These are phyloP conservation scores for Candida peoriensis DNA, from an alignment of 805 yeast species.

Conservation along the genomic window DNA sequence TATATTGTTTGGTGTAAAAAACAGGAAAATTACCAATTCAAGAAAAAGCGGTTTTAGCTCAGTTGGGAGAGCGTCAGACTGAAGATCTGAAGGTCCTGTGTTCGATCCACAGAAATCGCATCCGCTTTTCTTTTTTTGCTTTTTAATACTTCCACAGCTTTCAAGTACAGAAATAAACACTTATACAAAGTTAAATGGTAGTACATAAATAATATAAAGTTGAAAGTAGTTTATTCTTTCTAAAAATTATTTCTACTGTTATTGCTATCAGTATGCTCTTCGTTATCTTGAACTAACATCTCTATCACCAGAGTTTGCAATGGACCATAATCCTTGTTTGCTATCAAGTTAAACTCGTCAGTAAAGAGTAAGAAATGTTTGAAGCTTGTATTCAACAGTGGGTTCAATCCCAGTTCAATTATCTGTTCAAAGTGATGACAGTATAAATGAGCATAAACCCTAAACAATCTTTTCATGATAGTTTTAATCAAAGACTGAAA, in stretches of 20 bases:
- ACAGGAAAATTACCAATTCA: background rate
- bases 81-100: slow-evolving; percentile 72
- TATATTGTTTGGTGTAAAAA: too few species aligned
- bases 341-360: slow-evolving; percentile 75
- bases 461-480: slow-evolving; percentile 82
- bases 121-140: slow-evolving; percentile 12
- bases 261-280: background rate
- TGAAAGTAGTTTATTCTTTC: background rate
- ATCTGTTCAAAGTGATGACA: slow-evolving; percentile 98
- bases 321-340: slow-evolving; percentile 86
- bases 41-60: slow-evolving; percentile 23
- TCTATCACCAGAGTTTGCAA: slow-evolving; percentile 70
- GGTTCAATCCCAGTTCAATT: slow-evolving; percentile 84
- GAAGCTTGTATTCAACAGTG: slow-evolving; percentile 88
- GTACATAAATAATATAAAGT: too few species aligned
- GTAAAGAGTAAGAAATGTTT: slow-evolving; percentile 90
- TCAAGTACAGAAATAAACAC: background rate
- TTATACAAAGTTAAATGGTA: too few species aligned
- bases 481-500: slow-evolving; percentile 77
- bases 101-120: slow-evolving; percentile 71
- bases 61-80: slow-evolving; percentile 27
- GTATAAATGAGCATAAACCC: slow-evolving; percentile 95
- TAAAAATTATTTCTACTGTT: background rate
- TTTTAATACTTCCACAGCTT: background rate
- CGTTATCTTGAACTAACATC: slow-evolving; percentile 22